These are phyloP conservation scores for Citrus unshiu DNA, from an alignment of 345 rosid species.

Conservation along the genomic window DNA sequence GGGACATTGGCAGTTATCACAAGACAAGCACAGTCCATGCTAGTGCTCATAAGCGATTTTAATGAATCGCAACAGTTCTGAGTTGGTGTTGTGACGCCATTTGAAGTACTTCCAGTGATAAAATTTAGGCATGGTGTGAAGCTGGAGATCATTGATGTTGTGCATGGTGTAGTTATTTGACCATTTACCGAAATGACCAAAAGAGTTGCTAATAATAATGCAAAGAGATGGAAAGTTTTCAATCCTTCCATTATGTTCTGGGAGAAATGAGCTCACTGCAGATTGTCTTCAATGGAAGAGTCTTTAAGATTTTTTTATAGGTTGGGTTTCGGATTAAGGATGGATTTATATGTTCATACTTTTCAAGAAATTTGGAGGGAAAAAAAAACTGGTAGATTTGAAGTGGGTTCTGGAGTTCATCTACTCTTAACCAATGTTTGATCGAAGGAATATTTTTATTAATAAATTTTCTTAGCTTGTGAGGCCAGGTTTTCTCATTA, in stretches of 20 bases:
- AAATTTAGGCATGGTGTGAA: constrained; percentile 85
- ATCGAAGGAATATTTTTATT: constrained; percentile 3
- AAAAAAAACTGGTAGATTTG: constrained; percentile 20
- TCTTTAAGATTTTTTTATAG: not conserved
- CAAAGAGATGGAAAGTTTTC: constrained; percentile 19
- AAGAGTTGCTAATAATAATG: constrained; percentile 20
- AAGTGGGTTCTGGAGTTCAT: constrained; percentile 41
- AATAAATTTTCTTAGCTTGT: not conserved
- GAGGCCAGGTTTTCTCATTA: not conserved
- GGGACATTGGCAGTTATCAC: constrained; percentile 72
- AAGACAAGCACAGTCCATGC: constrained; percentile 71
- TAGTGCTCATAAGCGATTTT: constrained; percentile 40
- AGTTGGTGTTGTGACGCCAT: constrained; percentile 53
- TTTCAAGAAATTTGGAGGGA: constrained; percentile 11
- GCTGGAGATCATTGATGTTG: constrained; percentile 60
- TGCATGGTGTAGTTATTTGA: constrained; percentile 81
- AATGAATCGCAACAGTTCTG: constrained; percentile 60
- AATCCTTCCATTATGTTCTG: constrained; percentile 16
- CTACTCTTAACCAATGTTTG: constrained; percentile 29
- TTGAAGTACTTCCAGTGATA: constrained; percentile 66
- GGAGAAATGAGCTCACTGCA: not conserved
- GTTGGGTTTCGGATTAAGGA: not conserved
- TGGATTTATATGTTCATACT: constrained; percentile 19
- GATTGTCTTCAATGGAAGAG: not conserved
- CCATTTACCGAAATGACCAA: constrained; percentile 36